phyloP scores from a whole-genome alignment of 2,329 filamentous ascomycete species.

The Aspergillus neoniger region DNA sequence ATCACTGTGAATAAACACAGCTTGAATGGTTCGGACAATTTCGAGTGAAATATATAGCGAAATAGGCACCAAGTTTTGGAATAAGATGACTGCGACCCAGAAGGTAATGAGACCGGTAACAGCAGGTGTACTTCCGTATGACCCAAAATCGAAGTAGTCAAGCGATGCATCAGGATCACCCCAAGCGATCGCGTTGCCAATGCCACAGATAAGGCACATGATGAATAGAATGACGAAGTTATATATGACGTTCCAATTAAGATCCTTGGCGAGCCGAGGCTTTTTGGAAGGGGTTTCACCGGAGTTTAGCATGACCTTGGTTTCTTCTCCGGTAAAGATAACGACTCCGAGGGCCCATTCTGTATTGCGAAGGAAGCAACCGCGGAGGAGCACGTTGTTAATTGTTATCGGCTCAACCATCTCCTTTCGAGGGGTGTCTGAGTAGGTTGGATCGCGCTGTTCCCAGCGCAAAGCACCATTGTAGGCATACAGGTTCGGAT shows the following conservation, averaged over 20 bases:
- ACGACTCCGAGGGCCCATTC: conserved; percentile 94
- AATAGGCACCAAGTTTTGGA: conserved; percentile 98
- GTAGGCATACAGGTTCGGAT: conserved; percentile 94
- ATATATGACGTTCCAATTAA: conserved; percentile 97
- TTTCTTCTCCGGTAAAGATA: conserved; percentile 91
- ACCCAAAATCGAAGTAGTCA: conserved; percentile 80
- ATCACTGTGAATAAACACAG: conserved; percentile 97
- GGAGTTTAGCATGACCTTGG: conserved; percentile 99
- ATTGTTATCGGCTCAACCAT: conserved; percentile 94
- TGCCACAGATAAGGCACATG: conserved; percentile 84
- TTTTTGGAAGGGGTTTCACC: conserved; percentile 94
- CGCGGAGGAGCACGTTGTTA: conserved; percentile 91
- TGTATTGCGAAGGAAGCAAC: conserved; percentile 90
- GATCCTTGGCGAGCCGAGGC: conserved; percentile 82
- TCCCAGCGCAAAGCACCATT: conserved; percentile 86
- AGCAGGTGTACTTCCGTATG: conserved; percentile 71
- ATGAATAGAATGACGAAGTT: conserved; percentile 87
- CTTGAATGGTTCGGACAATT: conserved; percentile 89
- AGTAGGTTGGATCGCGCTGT: conserved; percentile 67
- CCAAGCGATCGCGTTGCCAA: conserved; percentile 85
- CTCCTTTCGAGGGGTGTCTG: conserved; percentile 63
- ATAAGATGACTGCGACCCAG: conserved; percentile 90
- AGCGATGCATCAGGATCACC: conserved; percentile 71
- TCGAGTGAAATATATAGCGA: conserved; percentile 97
- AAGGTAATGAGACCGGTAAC: conserved; percentile 95